Evolutionary conservation across 2,329 filamentous ascomycete genomes (phyloP).

Genomic region (Thelonectria olida): DNA sequence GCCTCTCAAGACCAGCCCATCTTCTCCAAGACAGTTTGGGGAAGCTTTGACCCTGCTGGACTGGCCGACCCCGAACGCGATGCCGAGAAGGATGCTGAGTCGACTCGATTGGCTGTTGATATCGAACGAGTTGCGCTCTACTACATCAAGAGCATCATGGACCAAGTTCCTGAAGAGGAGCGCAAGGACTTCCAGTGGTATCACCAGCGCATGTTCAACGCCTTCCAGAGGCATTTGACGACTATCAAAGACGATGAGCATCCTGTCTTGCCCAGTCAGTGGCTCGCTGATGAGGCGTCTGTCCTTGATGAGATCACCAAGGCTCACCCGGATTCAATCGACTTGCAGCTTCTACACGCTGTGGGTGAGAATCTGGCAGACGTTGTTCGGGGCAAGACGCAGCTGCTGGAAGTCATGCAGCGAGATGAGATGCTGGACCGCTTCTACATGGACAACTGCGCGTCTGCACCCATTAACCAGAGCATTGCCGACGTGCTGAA

Average conservation of each 20-base stretch:
- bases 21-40: conserved; percentile 23
- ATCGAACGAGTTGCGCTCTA: conserved; percentile 20
- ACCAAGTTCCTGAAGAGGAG: conserved; percentile 11
- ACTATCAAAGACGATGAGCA: conserved; percentile 10
- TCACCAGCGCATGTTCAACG: conserved; percentile 19
- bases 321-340: conserved; percentile 15
- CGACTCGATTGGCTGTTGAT: conserved; percentile 10
- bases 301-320: conserved; percentile 6
- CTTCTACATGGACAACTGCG: conserved; percentile 26
- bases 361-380: conserved; percentile 19
- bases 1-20: conserved; percentile 20
- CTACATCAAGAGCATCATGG: conserved; percentile 16
- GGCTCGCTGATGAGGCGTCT: conserved; percentile 12
- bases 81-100: conserved; percentile 6
- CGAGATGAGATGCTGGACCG: conserved; percentile 21
- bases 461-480: conserved; percentile 14
- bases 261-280: conserved; percentile 14
- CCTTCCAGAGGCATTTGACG: conserved; percentile 17
- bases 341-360: conserved; percentile 22
- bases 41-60: conserved; percentile 1
- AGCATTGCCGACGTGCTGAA: conserved; percentile 18
- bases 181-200: conserved; percentile 15
- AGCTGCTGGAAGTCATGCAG: conserved; percentile 25
- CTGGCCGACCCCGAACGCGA: conserved; percentile 13
- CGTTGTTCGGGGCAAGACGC: conserved; percentile 17